These are phyloP conservation scores for Dicorynia guianensis DNA, from an alignment of 306 rosid genomes.

Conservation along the genomic window DNA sequence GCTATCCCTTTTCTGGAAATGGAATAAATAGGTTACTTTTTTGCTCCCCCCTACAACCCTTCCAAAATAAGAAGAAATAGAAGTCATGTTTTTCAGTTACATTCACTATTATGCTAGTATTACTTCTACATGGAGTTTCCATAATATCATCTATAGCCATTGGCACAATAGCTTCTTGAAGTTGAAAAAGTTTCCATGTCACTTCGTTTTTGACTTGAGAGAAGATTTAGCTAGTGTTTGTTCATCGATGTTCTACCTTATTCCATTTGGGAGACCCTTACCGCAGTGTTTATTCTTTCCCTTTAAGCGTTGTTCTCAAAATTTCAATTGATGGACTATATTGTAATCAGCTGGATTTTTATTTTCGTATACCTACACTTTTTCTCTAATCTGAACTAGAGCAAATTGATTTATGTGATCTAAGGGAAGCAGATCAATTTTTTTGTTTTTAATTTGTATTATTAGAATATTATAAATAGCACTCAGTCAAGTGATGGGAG, in stretches of 20 bases:
- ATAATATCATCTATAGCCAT: background rate
- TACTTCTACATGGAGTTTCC: slow-evolving; percentile 10
- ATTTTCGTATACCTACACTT: background rate
- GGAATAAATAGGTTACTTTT: slow-evolving; percentile 8
- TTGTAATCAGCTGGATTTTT: background rate
- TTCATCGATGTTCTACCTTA: background rate
- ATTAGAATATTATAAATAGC: too few relatives aligned
- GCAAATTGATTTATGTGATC: too few relatives aligned
- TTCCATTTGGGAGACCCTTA: background rate
- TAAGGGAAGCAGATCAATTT: too few relatives aligned
- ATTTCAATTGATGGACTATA: background rate
- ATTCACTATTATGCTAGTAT: background rate
- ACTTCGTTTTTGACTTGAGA: background rate
- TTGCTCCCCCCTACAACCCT: background rate
- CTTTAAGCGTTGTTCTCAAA: background rate
- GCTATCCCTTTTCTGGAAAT: background rate
- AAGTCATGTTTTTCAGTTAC: background rate
- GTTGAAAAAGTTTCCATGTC: background rate
- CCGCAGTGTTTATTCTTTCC: background rate
- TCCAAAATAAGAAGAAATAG: too few relatives aligned
- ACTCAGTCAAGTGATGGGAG: too few relatives aligned
- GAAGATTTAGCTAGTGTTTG: background rate
- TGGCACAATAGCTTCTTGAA: background rate
- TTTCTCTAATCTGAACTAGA: background rate
- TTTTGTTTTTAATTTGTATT: too few relatives aligned